Evolutionary conservation across 2,329 filamentous ascomycete genomes (phyloP).

Genomic region (Calonectria naviculata): DNA sequence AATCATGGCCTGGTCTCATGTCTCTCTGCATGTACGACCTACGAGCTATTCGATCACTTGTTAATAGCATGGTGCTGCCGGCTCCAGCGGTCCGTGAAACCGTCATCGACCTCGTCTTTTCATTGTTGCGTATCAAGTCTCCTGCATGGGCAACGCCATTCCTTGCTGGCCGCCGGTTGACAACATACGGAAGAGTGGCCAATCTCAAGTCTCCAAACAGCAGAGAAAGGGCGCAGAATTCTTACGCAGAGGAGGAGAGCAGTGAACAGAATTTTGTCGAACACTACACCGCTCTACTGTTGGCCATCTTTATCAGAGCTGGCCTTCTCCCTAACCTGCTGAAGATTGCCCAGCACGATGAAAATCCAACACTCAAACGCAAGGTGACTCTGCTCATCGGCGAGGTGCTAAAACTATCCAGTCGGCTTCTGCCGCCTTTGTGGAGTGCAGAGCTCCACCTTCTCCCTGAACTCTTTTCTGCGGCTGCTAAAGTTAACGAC

Average conservation of each 20-base stretch:
- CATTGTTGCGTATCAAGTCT: constrained; percentile 85
- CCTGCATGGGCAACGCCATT: constrained; percentile 95
- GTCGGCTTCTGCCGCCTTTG: constrained; percentile 81
- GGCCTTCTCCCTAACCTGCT: constrained; percentile 74
- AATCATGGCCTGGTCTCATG: constrained; percentile 94
- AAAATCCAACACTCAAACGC: constrained; percentile 78
- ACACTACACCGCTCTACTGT: constrained; percentile 90
- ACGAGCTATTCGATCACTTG: constrained; percentile 82
- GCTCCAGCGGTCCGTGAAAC: constrained; percentile 73
- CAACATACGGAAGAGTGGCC: constrained; percentile 94
- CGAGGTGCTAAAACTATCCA: constrained; percentile 90
- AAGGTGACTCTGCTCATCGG: constrained; percentile 93
- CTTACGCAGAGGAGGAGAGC: constrained; percentile 72
- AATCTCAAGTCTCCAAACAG: constrained; percentile 75
- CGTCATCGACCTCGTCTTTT: constrained; percentile 88
- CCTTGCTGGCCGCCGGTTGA: constrained; percentile 89
- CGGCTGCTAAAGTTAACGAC: constrained; percentile 77
- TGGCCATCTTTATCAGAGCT: constrained; percentile 86
- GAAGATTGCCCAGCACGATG: constrained; percentile 74
- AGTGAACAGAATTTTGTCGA: constrained; percentile 88
- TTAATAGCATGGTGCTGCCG: constrained; percentile 71
- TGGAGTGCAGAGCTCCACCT: constrained; percentile 90
- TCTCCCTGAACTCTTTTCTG: constrained; percentile 84
- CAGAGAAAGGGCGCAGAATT: constrained; percentile 60
- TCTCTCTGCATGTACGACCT: constrained; percentile 90